Evolutionary conservation across 1,139 yeast species (phyloP), one percentile per base, ranked within the genome.

Genomic region (Candida tetrigidarum): DNA sequence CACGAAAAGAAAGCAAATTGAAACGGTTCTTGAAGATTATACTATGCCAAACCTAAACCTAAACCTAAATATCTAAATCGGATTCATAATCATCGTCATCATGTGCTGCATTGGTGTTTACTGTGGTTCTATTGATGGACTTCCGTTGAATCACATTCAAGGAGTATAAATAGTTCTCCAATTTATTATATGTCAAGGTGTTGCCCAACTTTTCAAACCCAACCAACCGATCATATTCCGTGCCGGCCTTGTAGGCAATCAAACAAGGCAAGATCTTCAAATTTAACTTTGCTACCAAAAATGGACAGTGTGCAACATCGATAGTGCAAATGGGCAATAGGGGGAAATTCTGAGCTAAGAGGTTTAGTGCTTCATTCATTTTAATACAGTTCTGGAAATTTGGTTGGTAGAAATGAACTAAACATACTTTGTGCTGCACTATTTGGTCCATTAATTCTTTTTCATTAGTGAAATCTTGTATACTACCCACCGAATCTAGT

Each of bases 231-330:
- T 76, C 72, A 3, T 69, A 58, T 56, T 86, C 92, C 39, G 71
- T 64, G 1, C 92, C 92, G 25, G 75, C 67, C 27, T 66, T 66
- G 57, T 84, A 88, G n/a, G 82, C 72, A 1, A 85, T 65, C 5
- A 87, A 83, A 55, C 84, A 84, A 0, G 96, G 96, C 8, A 89
- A 69, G 5, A 85, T 83, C 56, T 84, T 80, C 41, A 89, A 71
- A 2, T 71, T 67, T 39, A 89, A 71, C 55, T 80, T 83, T 2
- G 80, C 66, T 3, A 83, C 89, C 41, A 89, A 66, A 57, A 89
- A 89, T 2, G 96, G 91, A 1, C 92, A 86, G 22, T 76, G 66
- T 36, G 72, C 77, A 0, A 88, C 96, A 46, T 76, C 69, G n/a
- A 86, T 75, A 41, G 76, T 71, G 22, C 81, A 63, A 46, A 86